phyloP scores from a whole-genome alignment of 371 early-diverging fungal species.

The Apophysomyces sp. region DNA sequence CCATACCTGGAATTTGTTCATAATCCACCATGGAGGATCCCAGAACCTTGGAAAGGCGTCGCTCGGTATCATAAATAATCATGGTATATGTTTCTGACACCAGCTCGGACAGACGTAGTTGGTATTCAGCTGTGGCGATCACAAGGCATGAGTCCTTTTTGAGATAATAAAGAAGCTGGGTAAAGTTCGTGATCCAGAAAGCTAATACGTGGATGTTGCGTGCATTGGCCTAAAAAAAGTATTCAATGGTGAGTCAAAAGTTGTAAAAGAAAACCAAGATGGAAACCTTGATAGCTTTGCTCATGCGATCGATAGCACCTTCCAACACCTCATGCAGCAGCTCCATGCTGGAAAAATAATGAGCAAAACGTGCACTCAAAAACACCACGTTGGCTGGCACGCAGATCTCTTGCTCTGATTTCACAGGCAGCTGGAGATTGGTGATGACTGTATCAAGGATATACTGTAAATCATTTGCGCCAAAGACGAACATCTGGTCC shows the following conservation, averaged over 20 bases:
- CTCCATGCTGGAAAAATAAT: slow-evolving; percentile 72
- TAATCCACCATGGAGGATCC: slow-evolving; percentile 68
- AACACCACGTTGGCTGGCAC: slow-evolving; percentile 87
- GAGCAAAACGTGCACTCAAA: slow-evolving; percentile 86
- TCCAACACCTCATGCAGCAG: slow-evolving; percentile 70
- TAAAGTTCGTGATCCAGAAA: slow-evolving; percentile 78
- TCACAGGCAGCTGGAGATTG: slow-evolving; percentile 52
- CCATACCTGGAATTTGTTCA: slow-evolving; percentile 65
- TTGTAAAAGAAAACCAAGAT: not conserved
- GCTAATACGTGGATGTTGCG: slow-evolving; percentile 35
- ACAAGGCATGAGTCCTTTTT: slow-evolving; percentile 75
- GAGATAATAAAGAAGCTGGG: slow-evolving; percentile 73
- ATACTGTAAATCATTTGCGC: slow-evolving; percentile 48
- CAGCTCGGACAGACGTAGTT: slow-evolving; percentile 65
- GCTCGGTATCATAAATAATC: slow-evolving; percentile 56
- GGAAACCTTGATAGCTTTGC: slow-evolving; percentile 56
- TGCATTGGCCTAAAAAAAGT: slow-evolving; percentile 17
- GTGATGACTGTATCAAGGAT: slow-evolving; percentile 72
- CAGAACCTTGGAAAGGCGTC: slow-evolving; percentile 55
- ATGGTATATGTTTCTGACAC: slow-evolving; percentile 66
- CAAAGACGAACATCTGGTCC: slow-evolving; percentile 92
- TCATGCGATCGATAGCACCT: slow-evolving; percentile 61
- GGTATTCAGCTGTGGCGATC: slow-evolving; percentile 54
- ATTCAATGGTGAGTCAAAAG: not conserved
- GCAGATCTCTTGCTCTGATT: slow-evolving; percentile 58